Conservation (phyloP, 208 protist genomes). For the Acanthamoeba comandoni region DNA sequence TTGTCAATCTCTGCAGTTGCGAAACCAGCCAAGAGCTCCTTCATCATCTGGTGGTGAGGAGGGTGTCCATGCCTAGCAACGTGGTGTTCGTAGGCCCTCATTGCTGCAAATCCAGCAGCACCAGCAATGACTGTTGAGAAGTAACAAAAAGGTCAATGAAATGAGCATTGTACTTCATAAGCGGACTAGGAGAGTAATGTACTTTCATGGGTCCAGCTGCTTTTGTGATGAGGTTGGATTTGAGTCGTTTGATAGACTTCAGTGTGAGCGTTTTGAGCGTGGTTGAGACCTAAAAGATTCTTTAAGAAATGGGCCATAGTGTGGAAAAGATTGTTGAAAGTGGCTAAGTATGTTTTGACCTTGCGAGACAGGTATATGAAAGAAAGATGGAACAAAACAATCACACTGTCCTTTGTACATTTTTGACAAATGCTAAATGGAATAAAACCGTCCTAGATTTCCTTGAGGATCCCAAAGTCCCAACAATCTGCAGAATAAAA, state of each 20-base stretch:
- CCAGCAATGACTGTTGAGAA: conserved; percentile 9
- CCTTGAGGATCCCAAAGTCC: too few species aligned
- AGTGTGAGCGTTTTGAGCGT: conserved; percentile 16
- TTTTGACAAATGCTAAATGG: too few species aligned
- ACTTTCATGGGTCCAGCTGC: conserved; percentile 21
- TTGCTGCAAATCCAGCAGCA: conserved; percentile 21
- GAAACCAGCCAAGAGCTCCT: conserved; percentile 32
- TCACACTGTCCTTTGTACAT: too few species aligned
- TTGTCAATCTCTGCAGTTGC: conserved; percentile 31
- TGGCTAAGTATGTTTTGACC: too few species aligned
- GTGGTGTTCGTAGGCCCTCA: conserved; percentile 14
- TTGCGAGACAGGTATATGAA: too few species aligned
- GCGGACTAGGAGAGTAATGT: background rate
- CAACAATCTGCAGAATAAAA: too few species aligned
- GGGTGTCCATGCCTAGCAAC: background rate
- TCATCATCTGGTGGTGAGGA: conserved; percentile 13
- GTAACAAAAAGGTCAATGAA: background rate
- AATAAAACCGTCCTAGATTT: too few species aligned
- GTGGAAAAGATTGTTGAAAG: too few species aligned
- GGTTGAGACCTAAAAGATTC: background rate
- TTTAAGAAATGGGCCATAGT: too few species aligned
- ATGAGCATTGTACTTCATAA: too few species aligned
- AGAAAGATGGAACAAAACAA: too few species aligned
- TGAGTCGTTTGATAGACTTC: conserved; percentile 7
- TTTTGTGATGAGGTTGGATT: conserved; percentile 25